Conservation (phyloP, 352 stramenopile species). For the Phytophthora macrochlamydospora region DNA sequence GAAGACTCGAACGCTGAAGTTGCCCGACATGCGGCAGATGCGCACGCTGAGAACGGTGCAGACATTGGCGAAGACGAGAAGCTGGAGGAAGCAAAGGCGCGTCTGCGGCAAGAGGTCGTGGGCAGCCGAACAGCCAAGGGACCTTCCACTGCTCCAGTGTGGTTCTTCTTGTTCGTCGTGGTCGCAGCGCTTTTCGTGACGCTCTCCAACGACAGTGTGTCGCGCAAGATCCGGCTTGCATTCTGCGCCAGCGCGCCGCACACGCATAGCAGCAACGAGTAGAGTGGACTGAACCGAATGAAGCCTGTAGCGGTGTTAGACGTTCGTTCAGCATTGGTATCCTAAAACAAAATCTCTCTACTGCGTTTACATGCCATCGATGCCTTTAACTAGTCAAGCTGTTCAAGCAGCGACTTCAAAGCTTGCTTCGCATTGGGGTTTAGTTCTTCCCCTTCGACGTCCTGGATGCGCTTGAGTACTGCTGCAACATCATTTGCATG, state of each 20-base stretch:
- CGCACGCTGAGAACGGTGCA: constrained; percentile 45
- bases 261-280: constrained; percentile 34
- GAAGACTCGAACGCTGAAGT: constrained; percentile 40
- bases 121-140: constrained; percentile 32
- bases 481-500: constrained; percentile 44
- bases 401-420: constrained; percentile 47
- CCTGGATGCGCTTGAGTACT: constrained; percentile 47
- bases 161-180: constrained; percentile 62
- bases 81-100: constrained; percentile 35
- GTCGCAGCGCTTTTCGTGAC: constrained; percentile 58
- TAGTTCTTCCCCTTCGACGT: constrained; percentile 53
- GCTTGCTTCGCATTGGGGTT: constrained; percentile 59
- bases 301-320: not conserved
- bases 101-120: constrained; percentile 53
- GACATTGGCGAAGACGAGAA: constrained; percentile 42
- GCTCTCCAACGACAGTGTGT: constrained; percentile 74
- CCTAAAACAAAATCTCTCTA: constrained; percentile 8
- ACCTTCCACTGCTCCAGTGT: constrained; percentile 41
- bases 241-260: constrained; percentile 24
- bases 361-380: constrained; percentile 8
- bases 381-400: constrained; percentile 34
- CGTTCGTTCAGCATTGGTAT: constrained; percentile 8
- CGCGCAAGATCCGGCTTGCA: constrained; percentile 45
- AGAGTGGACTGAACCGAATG: constrained; percentile 1
- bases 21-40: constrained; percentile 34